Conservation (phyloP, 1,284 basidiomycete genomes). For the Rhodotorula sp. region DNA sequence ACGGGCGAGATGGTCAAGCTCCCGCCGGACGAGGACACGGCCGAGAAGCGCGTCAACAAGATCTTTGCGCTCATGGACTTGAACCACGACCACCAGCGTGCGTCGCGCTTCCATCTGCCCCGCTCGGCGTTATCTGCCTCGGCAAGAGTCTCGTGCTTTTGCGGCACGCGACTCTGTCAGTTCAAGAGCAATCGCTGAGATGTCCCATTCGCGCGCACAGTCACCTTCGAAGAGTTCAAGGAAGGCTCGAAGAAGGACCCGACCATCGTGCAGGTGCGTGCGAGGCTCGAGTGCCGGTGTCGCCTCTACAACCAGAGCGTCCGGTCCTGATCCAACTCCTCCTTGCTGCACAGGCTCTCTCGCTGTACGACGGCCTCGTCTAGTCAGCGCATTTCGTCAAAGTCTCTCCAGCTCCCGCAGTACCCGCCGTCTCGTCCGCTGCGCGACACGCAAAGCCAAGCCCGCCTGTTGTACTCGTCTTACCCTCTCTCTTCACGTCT, state of each 20-base stretch:
- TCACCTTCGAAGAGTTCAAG: constrained; percentile 93
- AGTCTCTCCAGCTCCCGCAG: neutral
- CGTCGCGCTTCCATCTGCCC: constrained; percentile 1
- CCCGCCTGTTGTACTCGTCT: neutral
- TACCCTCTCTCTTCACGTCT: neutral
- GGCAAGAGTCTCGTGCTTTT: too few species aligned
- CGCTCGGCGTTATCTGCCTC: too few species aligned
- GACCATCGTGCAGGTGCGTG: constrained; percentile 84
- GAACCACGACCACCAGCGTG: constrained; percentile 44
- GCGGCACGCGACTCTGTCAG: neutral
- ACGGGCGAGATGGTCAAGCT: constrained; percentile 95
- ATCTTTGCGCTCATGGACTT: constrained; percentile 48
- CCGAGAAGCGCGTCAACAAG: constrained; percentile 97
- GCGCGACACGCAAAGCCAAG: neutral
- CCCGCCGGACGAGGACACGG: constrained; percentile 96
- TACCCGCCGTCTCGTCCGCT: neutral
- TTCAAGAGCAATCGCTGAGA: neutral
- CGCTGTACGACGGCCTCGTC: constrained; percentile 59
- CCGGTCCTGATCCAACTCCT: neutral
- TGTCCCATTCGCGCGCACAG: neutral
- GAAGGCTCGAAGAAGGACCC: constrained; percentile 97
- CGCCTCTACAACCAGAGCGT: too few species aligned
- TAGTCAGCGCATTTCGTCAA: constrained; percentile 36
- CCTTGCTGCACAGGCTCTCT: constrained; percentile 52
- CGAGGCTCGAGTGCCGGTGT: neutral